These are phyloP conservation scores for Capsicum rhomboideum DNA, from an alignment of 257 asterid species.

Conservation along the genomic window DNA sequence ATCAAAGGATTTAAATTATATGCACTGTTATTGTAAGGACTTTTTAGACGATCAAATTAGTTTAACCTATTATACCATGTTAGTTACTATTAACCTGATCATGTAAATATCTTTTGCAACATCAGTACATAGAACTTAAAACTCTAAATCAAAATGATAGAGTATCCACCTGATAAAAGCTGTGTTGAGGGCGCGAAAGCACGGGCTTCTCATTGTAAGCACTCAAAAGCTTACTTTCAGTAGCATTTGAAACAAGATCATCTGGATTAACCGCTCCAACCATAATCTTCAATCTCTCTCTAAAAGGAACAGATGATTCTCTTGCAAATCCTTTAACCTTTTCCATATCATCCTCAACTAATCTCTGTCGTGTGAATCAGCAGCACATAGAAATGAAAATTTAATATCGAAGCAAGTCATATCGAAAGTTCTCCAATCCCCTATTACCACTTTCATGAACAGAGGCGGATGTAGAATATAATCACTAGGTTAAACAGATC, in stretches of 20 bases:
- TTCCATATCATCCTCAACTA: conserved; percentile 65
- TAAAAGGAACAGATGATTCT: conserved; percentile 53
- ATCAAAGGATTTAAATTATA: neutral
- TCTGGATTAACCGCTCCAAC: conserved; percentile 77
- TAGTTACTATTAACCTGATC: neutral
- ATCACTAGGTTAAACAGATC: neutral
- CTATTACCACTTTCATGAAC: neutral
- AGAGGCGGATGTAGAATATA: neutral
- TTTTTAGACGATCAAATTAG: neutral
- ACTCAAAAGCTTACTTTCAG: conserved; percentile 67
- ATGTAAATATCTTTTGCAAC: neutral
- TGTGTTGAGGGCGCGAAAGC: conserved; percentile 89
- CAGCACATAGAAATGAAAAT: neutral
- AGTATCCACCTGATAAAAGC: conserved; percentile 47
- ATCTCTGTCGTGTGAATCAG: conserved; percentile 27
- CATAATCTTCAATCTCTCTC: conserved; percentile 82
- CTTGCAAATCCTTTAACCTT: conserved; percentile 59
- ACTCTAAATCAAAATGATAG: neutral
- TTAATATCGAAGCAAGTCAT: neutral
- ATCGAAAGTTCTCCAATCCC: neutral
- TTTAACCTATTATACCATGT: neutral
- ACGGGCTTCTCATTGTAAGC: conserved; percentile 88
- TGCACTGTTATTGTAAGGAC: neutral
- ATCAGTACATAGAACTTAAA: neutral
- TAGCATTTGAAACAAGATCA: conserved; percentile 54